These are phyloP conservation scores for Colletotrichum neosansevieriae DNA, from an alignment of 2,329 filamentous ascomycete species.

Conservation along the genomic window DNA sequence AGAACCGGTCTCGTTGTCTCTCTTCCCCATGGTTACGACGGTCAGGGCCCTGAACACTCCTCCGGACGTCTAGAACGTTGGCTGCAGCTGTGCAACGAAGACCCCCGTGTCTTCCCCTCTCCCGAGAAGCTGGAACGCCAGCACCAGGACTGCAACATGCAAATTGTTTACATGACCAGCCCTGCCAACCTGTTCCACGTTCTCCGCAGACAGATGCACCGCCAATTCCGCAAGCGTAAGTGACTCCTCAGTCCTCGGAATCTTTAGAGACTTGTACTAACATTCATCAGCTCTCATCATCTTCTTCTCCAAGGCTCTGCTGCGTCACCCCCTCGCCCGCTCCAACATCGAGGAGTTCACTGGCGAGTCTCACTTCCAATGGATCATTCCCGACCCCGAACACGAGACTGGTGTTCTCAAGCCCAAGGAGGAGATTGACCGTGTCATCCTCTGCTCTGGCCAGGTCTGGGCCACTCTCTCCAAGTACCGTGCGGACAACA, in stretches of 20 bases:
- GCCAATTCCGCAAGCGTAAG: constrained; percentile 99
- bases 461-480: constrained; percentile 92
- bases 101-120: constrained; percentile 91
- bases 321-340: constrained; percentile 92
- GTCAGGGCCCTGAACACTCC: constrained; percentile 97
- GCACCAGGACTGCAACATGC: constrained; percentile 99
- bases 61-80: constrained; percentile 98
- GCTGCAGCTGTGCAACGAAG: constrained; percentile 96
- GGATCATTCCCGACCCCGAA: constrained; percentile 92
- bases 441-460: constrained; percentile 92
- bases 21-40: constrained; percentile 96
- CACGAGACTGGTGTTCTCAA: constrained; percentile 83
- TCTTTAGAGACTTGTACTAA: constrained; percentile 42
- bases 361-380: constrained; percentile 92
- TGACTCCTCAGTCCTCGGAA: not conserved
- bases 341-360: constrained; percentile 92
- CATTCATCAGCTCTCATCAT: constrained; percentile 79
- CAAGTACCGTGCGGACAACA: constrained; percentile 90
- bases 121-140: constrained; percentile 93
- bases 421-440: constrained; percentile 86
- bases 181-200: constrained; percentile 97
- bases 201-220: constrained; percentile 96
- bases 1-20: constrained; percentile 96
- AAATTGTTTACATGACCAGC: constrained; percentile 97
- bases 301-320: constrained; percentile 98